Base-by-base conservation (phyloP, 495 filamentous ascomycete genomes). In the Xylaria sp. region DNA sequence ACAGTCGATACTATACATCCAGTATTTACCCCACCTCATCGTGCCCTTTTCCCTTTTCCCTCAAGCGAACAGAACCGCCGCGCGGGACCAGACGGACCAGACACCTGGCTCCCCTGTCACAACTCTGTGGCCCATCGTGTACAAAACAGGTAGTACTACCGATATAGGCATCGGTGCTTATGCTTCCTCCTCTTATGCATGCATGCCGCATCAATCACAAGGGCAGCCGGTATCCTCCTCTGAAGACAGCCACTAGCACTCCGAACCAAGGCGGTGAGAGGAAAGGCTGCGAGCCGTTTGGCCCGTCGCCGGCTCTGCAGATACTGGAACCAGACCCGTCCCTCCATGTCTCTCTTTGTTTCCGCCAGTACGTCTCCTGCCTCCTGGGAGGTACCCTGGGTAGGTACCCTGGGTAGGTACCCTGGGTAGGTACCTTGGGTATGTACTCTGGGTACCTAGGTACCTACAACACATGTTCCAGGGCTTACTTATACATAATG, bases 251-350 rank as follows among this genome's bases (percentile, higher is more conserved):
- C 52, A 48, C 52, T 59, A 65, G 48, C 31, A 53, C 46, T 46
- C 59, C 68, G 55, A 52, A 70, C 44, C 41, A 64, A 62, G 69
- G 69, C 69, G 69, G 69, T 71, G 69, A 65, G 53, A 43, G 48
- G 64, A 61, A 37, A 66, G 69, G 68, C 44, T 70, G 68, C 40
- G 61, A 71, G 69, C 69, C 69, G 69, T 71, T 71, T 71, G 69
- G 69, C 61, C 26, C 61, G 29, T 59, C 19, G 53, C 68, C 68
- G 61, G 58, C 58, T 43, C 66, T 70, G 66, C 66, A 61, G 52
- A 35, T 24, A 59, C 53, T 68, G 41, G 61, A 65, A 65, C 48
- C 68, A 55, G 33, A 46, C 48, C 55, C 33, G 61, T 63, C 37
- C 24, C 61, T 55, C 40, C 41, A 68, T 24, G 41, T 46, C 68